Base-by-base conservation (phyloP, 495 filamentous ascomycete genomes). In the Daldinia caldariorum region DNA sequence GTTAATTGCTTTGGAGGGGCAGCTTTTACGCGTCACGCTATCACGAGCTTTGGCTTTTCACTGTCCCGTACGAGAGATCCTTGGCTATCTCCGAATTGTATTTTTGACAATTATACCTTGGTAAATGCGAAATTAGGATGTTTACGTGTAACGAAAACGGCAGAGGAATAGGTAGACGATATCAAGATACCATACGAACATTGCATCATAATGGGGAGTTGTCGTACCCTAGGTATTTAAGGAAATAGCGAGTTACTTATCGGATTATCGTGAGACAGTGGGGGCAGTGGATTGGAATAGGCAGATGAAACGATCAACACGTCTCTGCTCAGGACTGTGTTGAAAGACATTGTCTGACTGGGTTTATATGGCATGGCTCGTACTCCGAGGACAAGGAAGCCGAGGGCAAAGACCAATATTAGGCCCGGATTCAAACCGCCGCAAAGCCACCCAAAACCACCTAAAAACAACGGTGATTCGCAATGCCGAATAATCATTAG, bases 401-500 rank as follows among this genome's bases (percentile, higher is more conserved):
- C 43, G 64, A 67, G n/a, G n/a, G n/a, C n/a, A 5, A 67, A 64
- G 49, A 58, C 69, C 64, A 64, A 72, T 67, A 67, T 72, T 72
- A 72, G 69, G 53, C 9, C 58, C 60, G 63, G 54, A 32, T 5
- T 64, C 38, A 47, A 63, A 31, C 32, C 50, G 34, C 43, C 26
- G 26, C 34, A 35, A 35, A 35, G 6, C 58, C 35, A 32, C 55
- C 18, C 34, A 35, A 35, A 35, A 35, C 16, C 3, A 14, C 5
- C 22, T 5, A 63, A 16, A 60, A 10, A 58, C 35, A 32, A 63
- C 18, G 56, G 37, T 72, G 70, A 68, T 58, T 63, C 41, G 58
- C 9, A 47, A 10, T 31, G 45, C 49, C 65, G 29, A 69, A 14
- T 62, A 61, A 72, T 68, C 50, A 61, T 73, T 73, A 66, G 64